phyloP scores from a whole-genome alignment of 2,329 filamentous ascomycete genomes.

The Pezicula radicicola region DNA sequence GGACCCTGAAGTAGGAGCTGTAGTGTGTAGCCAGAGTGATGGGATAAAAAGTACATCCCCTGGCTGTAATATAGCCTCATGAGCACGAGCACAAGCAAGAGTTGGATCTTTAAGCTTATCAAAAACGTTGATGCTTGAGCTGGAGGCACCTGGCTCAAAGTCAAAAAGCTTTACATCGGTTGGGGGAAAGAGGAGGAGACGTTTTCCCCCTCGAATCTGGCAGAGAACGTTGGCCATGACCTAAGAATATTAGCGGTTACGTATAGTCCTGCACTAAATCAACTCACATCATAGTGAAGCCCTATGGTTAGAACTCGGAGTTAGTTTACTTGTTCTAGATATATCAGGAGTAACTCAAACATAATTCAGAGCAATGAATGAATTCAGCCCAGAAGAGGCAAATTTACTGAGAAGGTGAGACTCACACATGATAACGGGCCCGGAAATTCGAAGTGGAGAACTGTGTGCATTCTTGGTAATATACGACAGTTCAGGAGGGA shows the following conservation, averaged over 20 bases:
- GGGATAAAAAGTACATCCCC: conserved; percentile 82
- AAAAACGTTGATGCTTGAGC: conserved; percentile 75
- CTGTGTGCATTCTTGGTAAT: conserved; percentile 67
- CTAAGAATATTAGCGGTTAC: conserved; percentile 32
- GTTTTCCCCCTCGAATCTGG: conserved; percentile 72
- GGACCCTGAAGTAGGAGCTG: conserved; percentile 50
- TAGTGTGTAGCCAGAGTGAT: conserved; percentile 80
- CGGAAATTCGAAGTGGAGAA: conserved; percentile 76
- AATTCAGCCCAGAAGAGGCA: no score
- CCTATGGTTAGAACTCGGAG: no score
- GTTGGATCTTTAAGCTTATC: conserved; percentile 37
- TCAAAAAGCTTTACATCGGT: conserved; percentile 66
- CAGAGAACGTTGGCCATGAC: conserved; percentile 87
- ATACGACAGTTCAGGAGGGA: conserved; percentile 59
- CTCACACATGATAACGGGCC: conserved; percentile 73
- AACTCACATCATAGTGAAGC: conserved; percentile 78
- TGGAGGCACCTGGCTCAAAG: conserved; percentile 75
- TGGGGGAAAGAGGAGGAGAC: conserved; percentile 75
- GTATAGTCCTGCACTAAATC: neutral
- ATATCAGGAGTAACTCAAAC: no score
- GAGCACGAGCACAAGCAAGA: conserved; percentile 53
- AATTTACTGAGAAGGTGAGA: no score
- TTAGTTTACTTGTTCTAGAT: no score
- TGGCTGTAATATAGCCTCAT: conserved; percentile 62
- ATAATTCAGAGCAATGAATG: no score